A percentile compares a stretch with the other conserved stretches of the same genome.
phyloP scores from a whole-genome alignment of 2,329 filamentous ascomycete genomes.

The Pestalotiopsis sp. region DNA sequence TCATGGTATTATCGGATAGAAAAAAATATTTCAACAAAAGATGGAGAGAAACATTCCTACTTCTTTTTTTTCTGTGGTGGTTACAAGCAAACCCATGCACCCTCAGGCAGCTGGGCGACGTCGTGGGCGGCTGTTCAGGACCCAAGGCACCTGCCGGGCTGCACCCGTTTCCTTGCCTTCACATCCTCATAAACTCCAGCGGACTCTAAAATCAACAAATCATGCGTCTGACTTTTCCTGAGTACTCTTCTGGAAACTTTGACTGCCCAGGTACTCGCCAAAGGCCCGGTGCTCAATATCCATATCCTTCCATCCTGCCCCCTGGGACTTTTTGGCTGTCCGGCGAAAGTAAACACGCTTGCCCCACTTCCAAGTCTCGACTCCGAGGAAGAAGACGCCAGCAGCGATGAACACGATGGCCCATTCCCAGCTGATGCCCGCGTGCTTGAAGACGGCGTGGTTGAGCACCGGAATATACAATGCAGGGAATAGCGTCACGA shows the following conservation, averaged over 20 bases:
- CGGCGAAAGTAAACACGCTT: conserved; percentile 51
- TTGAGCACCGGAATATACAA: conserved; percentile 65
- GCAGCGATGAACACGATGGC: conserved; percentile 58
- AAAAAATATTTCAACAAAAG: no score
- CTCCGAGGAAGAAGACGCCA: conserved; percentile 58
- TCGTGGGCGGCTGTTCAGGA: no score
- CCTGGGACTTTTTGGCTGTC: conserved; percentile 18
- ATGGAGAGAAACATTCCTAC: no score
- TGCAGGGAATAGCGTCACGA: conserved; percentile 50
- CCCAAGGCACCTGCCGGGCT: no score
- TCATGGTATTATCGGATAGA: no score
- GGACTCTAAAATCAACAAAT: background rate
- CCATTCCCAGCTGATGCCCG: conserved; percentile 66
- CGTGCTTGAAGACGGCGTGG: conserved; percentile 61
- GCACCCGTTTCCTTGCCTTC: background rate
- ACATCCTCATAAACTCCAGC: background rate
- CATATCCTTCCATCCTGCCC: background rate
- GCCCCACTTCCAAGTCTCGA: conserved; percentile 61
- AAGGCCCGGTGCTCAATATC: background rate
- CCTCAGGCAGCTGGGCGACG: no score
- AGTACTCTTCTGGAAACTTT: background rate
- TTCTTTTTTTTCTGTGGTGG: no score
- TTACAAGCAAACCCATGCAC: no score
- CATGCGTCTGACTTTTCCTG: background rate
- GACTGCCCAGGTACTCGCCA: background rate